phyloP scores from a whole-genome alignment of 2,329 filamentous ascomycete species.

The Penicillium brevicompactum region DNA sequence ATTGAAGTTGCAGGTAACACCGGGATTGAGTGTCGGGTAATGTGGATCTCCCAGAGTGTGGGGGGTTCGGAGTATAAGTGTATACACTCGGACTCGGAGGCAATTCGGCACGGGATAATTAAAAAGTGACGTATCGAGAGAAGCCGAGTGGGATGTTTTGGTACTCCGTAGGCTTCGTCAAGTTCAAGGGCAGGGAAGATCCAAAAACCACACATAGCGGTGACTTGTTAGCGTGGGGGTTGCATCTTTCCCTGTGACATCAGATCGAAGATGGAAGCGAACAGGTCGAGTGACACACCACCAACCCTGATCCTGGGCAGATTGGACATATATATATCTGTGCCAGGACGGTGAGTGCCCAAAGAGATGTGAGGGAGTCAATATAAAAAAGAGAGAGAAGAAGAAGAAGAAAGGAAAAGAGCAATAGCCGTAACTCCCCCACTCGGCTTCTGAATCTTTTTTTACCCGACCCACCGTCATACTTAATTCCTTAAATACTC shows the following conservation, averaged over 20 bases:
- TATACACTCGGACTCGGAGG: not conserved
- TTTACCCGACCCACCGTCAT: slow-evolving; percentile 28
- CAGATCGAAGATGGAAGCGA: not conserved
- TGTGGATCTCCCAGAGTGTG: not conserved
- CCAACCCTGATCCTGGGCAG: not conserved
- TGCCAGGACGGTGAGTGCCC: too few relatives aligned
- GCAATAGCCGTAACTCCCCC: slow-evolving; percentile 13
- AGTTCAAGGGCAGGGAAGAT: not conserved
- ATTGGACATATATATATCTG: not conserved
- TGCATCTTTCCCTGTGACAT: slow-evolving; percentile 6
- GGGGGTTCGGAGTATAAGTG: not conserved
- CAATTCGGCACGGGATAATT: not conserved
- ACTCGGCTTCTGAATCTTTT: slow-evolving; percentile 30
- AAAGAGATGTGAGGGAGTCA: too few relatives aligned
- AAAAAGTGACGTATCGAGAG: not conserved
- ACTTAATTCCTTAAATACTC: slow-evolving; percentile 31
- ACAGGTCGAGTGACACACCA: too few relatives aligned
- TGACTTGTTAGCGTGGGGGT: slow-evolving; percentile 11
- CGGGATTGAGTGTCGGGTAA: slow-evolving; percentile 1
- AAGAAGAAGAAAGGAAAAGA: not conserved
- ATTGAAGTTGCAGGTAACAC: not conserved
- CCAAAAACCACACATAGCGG: not conserved
- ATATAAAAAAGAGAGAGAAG: too few relatives aligned
- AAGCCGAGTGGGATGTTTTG: not conserved
- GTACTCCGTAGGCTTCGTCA: too few relatives aligned